Percentiles rank a stretch among this genome's conserved stretches.
Conservation (phyloP, 805 yeast species). For the Starmerella khaoyaiensis region DNA sequence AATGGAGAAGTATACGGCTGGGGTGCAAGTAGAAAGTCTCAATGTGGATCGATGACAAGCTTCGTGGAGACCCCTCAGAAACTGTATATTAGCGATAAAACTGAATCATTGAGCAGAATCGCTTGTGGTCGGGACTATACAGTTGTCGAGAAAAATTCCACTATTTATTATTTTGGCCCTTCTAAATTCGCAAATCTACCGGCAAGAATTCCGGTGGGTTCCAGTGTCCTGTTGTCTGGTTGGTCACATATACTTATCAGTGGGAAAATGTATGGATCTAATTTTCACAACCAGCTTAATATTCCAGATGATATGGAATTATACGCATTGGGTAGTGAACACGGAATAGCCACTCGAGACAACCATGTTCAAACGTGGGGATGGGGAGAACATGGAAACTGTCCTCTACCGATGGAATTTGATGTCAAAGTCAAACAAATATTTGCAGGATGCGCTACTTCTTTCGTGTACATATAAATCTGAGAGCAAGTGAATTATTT, state of each 20-base stretch:
- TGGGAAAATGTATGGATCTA: constrained; percentile 55
- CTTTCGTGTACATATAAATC: constrained; percentile 16
- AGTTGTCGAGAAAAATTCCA: constrained; percentile 22
- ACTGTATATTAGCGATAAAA: neutral
- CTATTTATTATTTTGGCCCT: constrained; percentile 11
- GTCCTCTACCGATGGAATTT: constrained; percentile 38
- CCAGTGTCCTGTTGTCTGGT: constrained; percentile 9
- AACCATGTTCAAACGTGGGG: constrained; percentile 66
- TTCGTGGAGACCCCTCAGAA: constrained; percentile 5
- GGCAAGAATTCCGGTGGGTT: neutral
- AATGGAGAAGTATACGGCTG: constrained; percentile 44
- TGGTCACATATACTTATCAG: constrained; percentile 20
- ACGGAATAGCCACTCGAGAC: constrained; percentile 40
- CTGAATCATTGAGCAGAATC: constrained; percentile 10
- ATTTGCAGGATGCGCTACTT: constrained; percentile 27
- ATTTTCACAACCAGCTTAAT: constrained; percentile 57
- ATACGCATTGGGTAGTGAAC: constrained; percentile 70
- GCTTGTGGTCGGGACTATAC: constrained; percentile 52
- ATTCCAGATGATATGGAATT: constrained; percentile 1
- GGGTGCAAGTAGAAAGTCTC: constrained; percentile 59
- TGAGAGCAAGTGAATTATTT: neutral
- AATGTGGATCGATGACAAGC: constrained; percentile 25
- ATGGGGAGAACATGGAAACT: constrained; percentile 98
- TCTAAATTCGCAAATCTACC: neutral
- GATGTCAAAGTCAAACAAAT: constrained; percentile 4